Conservation (phyloP, 228 moss, liverwort and hornwort genomes). For the Sphagnum fallax region DNA sequence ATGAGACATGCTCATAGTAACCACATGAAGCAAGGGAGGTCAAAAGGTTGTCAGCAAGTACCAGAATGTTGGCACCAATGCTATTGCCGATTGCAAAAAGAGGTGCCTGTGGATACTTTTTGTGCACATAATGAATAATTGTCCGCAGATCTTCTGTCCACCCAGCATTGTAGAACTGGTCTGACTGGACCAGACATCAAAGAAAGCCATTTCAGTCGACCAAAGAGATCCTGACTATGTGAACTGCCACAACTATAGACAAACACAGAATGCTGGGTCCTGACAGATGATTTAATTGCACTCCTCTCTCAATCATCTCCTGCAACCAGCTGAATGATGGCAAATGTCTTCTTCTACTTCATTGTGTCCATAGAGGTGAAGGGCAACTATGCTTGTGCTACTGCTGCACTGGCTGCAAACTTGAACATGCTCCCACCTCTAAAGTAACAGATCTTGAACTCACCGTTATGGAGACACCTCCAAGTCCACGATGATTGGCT, state of each 20-base stretch:
- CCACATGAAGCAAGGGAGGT: no score
- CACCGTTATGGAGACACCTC: conserved; percentile 81
- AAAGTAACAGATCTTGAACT: conserved; percentile 10
- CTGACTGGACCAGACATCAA: conserved; percentile 40
- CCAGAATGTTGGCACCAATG: conserved; percentile 88
- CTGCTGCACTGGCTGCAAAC: neutral
- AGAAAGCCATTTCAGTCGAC: neutral
- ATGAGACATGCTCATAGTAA: no score
- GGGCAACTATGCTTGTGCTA: neutral
- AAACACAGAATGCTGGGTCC: no score
- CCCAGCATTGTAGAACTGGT: conserved; percentile 89
- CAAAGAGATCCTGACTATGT: no score
- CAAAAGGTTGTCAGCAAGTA: conserved; percentile 8
- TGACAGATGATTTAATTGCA: no score
- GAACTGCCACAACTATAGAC: no score
- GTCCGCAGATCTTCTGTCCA: conserved; percentile 91
- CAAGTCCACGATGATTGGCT: conserved; percentile 84
- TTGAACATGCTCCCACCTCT: neutral
- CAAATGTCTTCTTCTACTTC: no score
- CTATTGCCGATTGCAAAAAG: conserved; percentile 71
- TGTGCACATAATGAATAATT: conserved; percentile 55
- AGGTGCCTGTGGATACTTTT: conserved; percentile 68
- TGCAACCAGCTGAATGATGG: no score
- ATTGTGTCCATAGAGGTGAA: no score
- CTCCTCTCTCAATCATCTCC: no score